A percentile compares a stretch with the other conserved stretches of the same genome.
Evolutionary conservation across 768 basidiomycete species (phyloP).

Genomic region (Fibroporia radiculosa): DNA sequence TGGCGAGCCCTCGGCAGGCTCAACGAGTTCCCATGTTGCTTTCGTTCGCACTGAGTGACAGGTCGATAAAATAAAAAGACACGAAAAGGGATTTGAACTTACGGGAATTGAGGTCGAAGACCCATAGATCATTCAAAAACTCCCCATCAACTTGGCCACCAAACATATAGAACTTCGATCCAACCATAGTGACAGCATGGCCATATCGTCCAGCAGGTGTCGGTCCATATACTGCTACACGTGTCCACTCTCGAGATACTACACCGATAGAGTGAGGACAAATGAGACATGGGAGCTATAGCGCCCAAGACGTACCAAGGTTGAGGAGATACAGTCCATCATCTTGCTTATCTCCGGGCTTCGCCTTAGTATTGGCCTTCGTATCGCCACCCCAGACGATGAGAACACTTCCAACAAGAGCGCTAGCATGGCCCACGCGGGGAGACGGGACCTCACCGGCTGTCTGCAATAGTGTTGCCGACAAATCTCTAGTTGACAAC

Average conservation of each 20-base stretch:
- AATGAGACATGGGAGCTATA: background rate
- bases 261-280: background rate
- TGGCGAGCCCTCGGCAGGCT: constrained; percentile 46
- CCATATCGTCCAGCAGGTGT: constrained; percentile 89
- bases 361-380: constrained; percentile 60
- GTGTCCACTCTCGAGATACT: constrained; percentile 96
- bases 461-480: constrained; percentile 79
- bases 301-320: constrained; percentile 81
- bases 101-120: constrained; percentile 93
- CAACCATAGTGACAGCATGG: constrained; percentile 89
- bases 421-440: constrained; percentile 94
- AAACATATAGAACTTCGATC: constrained; percentile 88
- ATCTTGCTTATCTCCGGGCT: constrained; percentile 72
- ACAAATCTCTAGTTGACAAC: constrained; percentile 74
- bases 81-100: constrained; percentile 24
- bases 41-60: constrained; percentile 61
- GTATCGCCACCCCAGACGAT: constrained; percentile 99
- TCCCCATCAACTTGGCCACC: constrained; percentile 94
- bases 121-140: constrained; percentile 93
- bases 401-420: constrained; percentile 90
- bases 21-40: constrained; percentile 77
- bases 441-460: constrained; percentile 82
- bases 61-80: background rate
- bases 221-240: constrained; percentile 67
- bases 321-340: constrained; percentile 92